These are phyloP conservation scores for Bacterosira constricta DNA, from an alignment of 108 stramenopile species.

Conservation along the genomic window DNA sequence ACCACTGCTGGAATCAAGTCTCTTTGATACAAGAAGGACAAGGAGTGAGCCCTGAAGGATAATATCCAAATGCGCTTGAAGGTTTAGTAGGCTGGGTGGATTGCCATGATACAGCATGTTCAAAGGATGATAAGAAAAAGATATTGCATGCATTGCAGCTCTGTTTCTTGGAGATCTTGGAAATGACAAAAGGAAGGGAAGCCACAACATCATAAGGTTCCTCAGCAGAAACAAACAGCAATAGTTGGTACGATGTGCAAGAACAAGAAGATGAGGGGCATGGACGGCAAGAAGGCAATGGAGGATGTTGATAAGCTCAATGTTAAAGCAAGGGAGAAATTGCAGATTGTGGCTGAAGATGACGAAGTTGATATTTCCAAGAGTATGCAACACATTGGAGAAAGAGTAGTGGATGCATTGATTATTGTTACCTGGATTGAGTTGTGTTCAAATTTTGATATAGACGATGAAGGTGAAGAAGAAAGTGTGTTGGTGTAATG, in stretches of 20 bases:
- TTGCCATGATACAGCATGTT: not conserved
- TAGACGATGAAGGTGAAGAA: not conserved
- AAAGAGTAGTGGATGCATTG: not conserved
- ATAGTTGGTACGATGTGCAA: not conserved
- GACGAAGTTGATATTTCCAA: not conserved
- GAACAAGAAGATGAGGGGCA: not conserved
- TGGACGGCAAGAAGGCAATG: not conserved
- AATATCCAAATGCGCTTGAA: not conserved
- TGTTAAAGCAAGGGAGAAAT: not conserved
- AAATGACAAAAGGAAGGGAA: not conserved
- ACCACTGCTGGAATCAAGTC: not conserved
- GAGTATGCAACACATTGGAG: not conserved
- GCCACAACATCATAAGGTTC: not conserved
- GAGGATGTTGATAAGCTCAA: not conserved
- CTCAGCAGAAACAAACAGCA: not conserved
- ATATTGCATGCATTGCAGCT: not conserved
- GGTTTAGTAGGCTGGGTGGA: not conserved
- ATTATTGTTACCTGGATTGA: not conserved
- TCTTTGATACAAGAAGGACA: not conserved
- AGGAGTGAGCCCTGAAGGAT: not conserved
- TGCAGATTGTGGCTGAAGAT: not conserved
- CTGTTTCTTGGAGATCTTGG: not conserved
- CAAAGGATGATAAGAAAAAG: conserved; percentile 7
- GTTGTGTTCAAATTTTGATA: not conserved
- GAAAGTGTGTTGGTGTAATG: conserved; percentile 1